Evolutionary conservation across 208 protist species (phyloP).

Genomic region (Acanthamoeba royreba): DNA sequence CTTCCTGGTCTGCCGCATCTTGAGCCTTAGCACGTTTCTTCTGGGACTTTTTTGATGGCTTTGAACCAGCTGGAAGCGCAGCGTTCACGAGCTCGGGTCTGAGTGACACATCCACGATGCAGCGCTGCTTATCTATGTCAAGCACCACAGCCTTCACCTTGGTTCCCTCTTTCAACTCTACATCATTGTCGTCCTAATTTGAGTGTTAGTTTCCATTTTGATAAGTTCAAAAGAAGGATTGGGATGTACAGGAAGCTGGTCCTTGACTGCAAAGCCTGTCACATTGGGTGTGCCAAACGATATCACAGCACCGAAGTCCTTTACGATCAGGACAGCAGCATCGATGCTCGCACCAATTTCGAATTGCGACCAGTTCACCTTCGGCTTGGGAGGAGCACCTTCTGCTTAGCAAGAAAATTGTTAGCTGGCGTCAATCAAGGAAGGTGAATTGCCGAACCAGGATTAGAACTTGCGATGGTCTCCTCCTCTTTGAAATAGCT

Average conservation of each 20-base stretch:
- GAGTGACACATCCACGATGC: slow-evolving; percentile 37
- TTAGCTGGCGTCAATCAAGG: not conserved
- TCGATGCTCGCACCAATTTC: slow-evolving; percentile 10
- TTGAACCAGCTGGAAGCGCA: not conserved
- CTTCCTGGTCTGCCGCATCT: not conserved
- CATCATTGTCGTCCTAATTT: not conserved
- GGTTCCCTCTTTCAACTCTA: slow-evolving; percentile 16
- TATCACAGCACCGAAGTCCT: slow-evolving; percentile 44
- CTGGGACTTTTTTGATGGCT: not conserved
- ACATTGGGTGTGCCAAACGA: not conserved
- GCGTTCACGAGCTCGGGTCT: slow-evolving; percentile 2
- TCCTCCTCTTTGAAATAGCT: slow-evolving; percentile 44
- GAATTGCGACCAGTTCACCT: not conserved
- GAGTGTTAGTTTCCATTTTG: no score
- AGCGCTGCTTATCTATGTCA: slow-evolving; percentile 43
- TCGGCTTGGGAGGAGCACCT: slow-evolving; percentile 18
- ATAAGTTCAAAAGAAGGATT: no score
- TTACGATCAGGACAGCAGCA: slow-evolving; percentile 31
- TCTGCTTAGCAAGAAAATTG: not conserved
- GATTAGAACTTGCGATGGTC: not conserved
- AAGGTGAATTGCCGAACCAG: not conserved
- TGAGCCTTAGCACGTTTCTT: not conserved
- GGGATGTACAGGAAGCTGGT: not conserved
- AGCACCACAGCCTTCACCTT: slow-evolving; percentile 21
- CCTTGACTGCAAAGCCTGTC: slow-evolving; percentile 44